Conservation (phyloP, 768 basidiomycete species). For the Leucogyrophana mollusca region DNA sequence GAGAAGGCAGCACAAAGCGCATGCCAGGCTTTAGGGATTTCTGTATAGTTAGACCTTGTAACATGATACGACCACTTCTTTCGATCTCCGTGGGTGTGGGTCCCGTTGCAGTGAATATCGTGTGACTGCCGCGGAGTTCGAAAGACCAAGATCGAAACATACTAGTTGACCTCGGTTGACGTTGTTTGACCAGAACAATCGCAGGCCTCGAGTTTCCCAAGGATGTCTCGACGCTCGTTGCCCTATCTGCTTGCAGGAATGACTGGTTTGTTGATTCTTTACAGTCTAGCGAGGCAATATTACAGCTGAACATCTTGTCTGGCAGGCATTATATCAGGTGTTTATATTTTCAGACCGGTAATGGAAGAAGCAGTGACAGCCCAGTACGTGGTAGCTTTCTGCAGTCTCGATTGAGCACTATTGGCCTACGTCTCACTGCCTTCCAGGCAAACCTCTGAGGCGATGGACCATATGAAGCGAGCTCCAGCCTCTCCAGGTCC, state of each 20-base stretch:
- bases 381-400: conserved; percentile 12
- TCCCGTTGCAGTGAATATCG: no score
- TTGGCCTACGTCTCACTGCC: background rate
- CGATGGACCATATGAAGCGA: background rate
- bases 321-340: conserved; percentile 58
- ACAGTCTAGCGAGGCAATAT: background rate
- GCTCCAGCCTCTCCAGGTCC: no score
- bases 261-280: conserved; percentile 42
- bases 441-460: background rate
- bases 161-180: no score
- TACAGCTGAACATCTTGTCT: background rate
- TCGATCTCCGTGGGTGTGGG: no score
- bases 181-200: no score
- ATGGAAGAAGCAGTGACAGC: conserved; percentile 19
- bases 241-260: conserved; percentile 56
- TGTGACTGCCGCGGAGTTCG: background rate
- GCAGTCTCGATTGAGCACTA: background rate
- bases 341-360: conserved; percentile 65
- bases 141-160: no score
- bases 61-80: no score
- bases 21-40: conserved; percentile 30
- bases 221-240: conserved; percentile 38
- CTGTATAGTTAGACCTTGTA: conserved; percentile 5
- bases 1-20: conserved; percentile 47
- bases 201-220: background rate